Base-by-base conservation (phyloP, 2,329 filamentous ascomycete genomes). In the Fusarium mangiferae region DNA sequence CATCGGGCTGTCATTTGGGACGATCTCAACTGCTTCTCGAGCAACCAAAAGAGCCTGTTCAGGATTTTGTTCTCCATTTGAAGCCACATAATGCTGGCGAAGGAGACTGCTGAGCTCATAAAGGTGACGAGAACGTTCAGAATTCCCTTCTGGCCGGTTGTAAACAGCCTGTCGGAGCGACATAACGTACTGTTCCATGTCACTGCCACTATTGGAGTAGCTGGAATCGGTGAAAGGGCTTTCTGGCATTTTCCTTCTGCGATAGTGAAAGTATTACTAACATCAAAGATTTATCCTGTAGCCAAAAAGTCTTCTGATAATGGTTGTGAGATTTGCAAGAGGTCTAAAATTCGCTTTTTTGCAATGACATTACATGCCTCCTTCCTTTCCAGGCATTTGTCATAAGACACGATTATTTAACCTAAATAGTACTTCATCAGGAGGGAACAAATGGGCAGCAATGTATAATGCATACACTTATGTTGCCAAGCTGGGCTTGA, bases 151-250 rank as follows among this genome's bases (percentile, higher is more conserved):
- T 18, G 42, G 42, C 10, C 15, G 10, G 7, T 9, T 18, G 11
- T 24, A 7, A 18, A 44, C 7, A 18, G n/a, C 42, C 15, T 44
- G n/a, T 24, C n/a, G n/a, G 6, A 18, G 11, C 5, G 42, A 44
- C 6, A 15, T 14, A 18, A 44, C 13, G 6, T 26, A 28, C 4
- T 46, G 44, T 5, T 28, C 44, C 44, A 28, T 20, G 1, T 26
- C 24, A 8, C 44, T 20, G 6, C 0, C 7, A 7, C 13, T 22
- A 22, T 1, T 3, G 2, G 24, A 46, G 18, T 7, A 20, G 18
- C 10, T 26, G 5, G 6, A 7, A 10, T 22, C 8, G 44, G 12
- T 26, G 3, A 46, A 11, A 2, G 18, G 12, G 7, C 7, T 15
- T 9, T 3, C 28, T 10, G 28, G 28, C 28, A 30, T 30, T 30